Base-by-base conservation (phyloP, 306 rosid genomes). In the Quercus variabilis region DNA sequence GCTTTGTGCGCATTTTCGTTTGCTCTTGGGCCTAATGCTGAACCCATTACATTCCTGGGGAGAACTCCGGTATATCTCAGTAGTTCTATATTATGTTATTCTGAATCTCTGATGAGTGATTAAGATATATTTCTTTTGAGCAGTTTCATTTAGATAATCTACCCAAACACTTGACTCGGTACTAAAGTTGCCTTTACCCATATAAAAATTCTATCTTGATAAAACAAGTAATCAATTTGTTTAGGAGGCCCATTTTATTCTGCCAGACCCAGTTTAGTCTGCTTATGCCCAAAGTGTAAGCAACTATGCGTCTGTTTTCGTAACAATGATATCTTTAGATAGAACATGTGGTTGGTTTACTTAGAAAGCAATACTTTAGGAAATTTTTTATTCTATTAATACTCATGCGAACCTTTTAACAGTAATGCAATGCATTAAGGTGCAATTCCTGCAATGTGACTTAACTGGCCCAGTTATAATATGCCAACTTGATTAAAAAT, bases 1-100 rank as follows among this genome's bases (percentile, higher is more conserved):
- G 99, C 99, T 43, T 80, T 91, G 20, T 95, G 99, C 74, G 85
- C 90, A 64, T 90, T 92, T 82, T 92, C 99, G 69, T 83, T 92
- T 73, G 87, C 94, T 13, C 79, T 81, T 76, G 97, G 97, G 71
- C 94, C 98, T 52, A 69, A 78, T 59, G 67, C 84, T 75, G 93
- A 92, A 67, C 98, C 99, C 41, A 78, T 91, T 77, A 89, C 96
- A 38, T 95, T 95, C 76, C 78, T 89, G 64, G 99, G 99, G 69
- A 90, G 90, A 86, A 95, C 99, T 80, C 81, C 13, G 95, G 99
- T 95, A 91, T 52, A 83, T 26, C 23, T 23, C 23, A 23, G 23
- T 23, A 35, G 74, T 68, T 74, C 69, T 35, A 0, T 23, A n/a
- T 14, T 62, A 21, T 30, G 18, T 49, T 64, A 51, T 82, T 35